Percentiles rank a stretch among this genome's conserved stretches.
These are phyloP conservation scores for Mycosphaerelloides madeirae DNA, from an alignment of 2,329 filamentous ascomycete species.

Conservation along the genomic window DNA sequence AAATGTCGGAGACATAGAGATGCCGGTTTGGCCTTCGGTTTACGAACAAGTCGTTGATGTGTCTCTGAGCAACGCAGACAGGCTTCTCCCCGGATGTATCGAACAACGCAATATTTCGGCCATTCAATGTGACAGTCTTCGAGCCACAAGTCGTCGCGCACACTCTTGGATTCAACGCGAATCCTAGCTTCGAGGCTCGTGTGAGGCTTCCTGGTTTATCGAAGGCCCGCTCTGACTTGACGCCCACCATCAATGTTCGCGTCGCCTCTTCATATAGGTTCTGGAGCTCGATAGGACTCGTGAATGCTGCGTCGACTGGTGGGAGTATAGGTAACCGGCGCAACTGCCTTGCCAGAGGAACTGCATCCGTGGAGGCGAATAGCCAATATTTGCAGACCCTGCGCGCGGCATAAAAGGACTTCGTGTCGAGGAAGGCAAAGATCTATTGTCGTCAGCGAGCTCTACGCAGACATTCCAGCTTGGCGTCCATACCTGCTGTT, in stretches of 20 bases:
- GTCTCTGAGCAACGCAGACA: constrained; percentile 20
- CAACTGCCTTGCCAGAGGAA: constrained; percentile 29
- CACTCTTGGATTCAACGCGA: constrained; percentile 18
- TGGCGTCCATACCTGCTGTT: constrained; percentile 23
- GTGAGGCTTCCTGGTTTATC: constrained; percentile 18
- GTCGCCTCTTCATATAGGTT: constrained; percentile 28
- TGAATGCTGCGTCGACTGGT: constrained; percentile 17
- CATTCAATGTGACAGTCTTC: constrained; percentile 26
- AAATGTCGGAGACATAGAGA: too few species aligned
- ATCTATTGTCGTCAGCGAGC: constrained; percentile 7
- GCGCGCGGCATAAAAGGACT: constrained; percentile 29
- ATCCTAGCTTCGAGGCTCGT: constrained; percentile 14
- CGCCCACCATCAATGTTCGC: constrained; percentile 30
- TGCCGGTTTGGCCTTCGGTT: too few species aligned
- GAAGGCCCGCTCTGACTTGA: constrained; percentile 19
- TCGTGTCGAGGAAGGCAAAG: constrained; percentile 30
- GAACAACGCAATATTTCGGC: constrained; percentile 28
- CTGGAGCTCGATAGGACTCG: constrained; percentile 21
- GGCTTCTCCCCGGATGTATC: constrained; percentile 22
- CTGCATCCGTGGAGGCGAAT: constrained; percentile 28
- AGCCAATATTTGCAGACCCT: constrained; percentile 32
- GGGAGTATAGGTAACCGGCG: constrained; percentile 28
- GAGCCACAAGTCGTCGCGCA: constrained; percentile 22
- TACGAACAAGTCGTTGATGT: constrained; percentile 30
- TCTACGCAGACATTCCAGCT: background rate